Base-by-base conservation (phyloP, 495 filamentous ascomycete genomes). In the Niebla homalea region DNA sequence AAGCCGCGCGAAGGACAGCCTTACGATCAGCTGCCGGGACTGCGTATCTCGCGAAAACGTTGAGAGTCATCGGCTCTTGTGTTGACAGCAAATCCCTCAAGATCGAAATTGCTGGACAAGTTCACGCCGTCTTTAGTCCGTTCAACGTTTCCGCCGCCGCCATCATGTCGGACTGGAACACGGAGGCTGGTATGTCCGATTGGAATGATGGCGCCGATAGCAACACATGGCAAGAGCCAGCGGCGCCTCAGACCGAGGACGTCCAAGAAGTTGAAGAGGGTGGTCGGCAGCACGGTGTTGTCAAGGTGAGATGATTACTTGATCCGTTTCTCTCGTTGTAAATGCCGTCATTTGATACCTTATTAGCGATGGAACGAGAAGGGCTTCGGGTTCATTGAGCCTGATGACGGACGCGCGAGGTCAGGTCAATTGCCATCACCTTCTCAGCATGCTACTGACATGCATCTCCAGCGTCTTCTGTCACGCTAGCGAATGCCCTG, bases 301-400 rank as follows among this genome's bases (percentile, higher is more conserved):
- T 37, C 36, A 37, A 37, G 36, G 36, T 37, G n/a, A 37, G 36
- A 37, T 37, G 36, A 37, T 37, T 37, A n/a, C n/a, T n/a, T n/a
- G n/a, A n/a, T n/a, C n/a, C n/a, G 10, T 37, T n/a, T 37, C n/a
- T 37, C 36, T 11, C 10, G 36, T 37, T 37, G 11, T 10, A n/a
- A 37, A 37, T 10, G 11, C n/a, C 36, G 10, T 37, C 36, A n/a
- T n/a, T n/a, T n/a, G n/a, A 11, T 25, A 8, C 21, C 0, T 29
- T 12, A 18, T 5, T 32, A 54, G 51, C 35, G 22, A 12, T 54
- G 51, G 51, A 54, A 20, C 26, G 51, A 54, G 15, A 54, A 54
- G 21, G 51, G 51, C 15, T 54, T 54, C 29, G 51, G 51, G 6
- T 54, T 54, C 51, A 54, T 54, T 26, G 22, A 42, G 5, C 51